Percentiles rank a stretch among this genome's conserved stretches.
These are phyloP conservation scores for Thymus mandschuricus DNA, from an alignment of 257 asterid genomes.

Conservation along the genomic window DNA sequence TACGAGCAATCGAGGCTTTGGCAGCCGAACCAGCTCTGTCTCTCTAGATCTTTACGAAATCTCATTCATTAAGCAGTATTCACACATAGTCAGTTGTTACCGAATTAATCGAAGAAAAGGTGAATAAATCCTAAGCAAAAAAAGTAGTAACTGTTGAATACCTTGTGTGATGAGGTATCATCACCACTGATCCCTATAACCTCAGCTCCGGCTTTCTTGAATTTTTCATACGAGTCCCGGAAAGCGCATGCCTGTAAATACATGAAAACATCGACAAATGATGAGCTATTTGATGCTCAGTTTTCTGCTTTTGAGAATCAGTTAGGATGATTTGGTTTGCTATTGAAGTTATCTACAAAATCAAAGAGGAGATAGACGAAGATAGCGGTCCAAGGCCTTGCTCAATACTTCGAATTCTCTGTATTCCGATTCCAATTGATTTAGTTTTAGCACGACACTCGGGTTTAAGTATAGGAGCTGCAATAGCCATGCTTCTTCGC, in stretches of 20 bases:
- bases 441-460: not conserved
- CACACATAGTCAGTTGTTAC: too few relatives aligned
- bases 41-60: conserved; percentile 1
- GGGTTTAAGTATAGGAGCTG: not conserved
- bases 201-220: conserved; percentile 97
- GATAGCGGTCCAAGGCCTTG: conserved; percentile 16
- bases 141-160: conserved; percentile 30
- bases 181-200: conserved; percentile 95
- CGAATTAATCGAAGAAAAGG: too few relatives aligned
- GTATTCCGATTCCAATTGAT: too few relatives aligned
- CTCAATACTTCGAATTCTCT: not conserved
- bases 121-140: not conserved
- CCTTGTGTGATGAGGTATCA: conserved; percentile 85
- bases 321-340: not conserved
- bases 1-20: not conserved
- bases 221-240: conserved; percentile 94
- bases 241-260: conserved; percentile 91
- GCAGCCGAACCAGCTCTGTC: not conserved
- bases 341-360: not conserved
- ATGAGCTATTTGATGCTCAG: not conserved
- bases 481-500: conserved; percentile 20
- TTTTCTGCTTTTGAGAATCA: not conserved
- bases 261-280: conserved; percentile 19
- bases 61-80: not conserved
- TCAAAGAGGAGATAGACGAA: not conserved